Percentiles rank a stretch among this genome's conserved stretches.
These are phyloP conservation scores for Neurospora sp. DNA, from an alignment of 495 filamentous ascomycete species.

Conservation along the genomic window DNA sequence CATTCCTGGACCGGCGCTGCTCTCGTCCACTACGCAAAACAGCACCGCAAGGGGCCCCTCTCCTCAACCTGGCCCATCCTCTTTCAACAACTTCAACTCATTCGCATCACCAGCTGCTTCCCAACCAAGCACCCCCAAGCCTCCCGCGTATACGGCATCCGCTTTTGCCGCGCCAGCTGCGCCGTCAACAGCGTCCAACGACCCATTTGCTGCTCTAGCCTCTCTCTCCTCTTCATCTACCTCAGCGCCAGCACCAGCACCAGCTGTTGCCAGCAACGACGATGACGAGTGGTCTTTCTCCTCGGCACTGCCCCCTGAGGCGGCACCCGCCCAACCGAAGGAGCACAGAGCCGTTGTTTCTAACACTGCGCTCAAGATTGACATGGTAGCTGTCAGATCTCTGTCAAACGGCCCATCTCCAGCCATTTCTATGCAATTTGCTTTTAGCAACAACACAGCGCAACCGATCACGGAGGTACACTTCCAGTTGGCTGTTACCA, in stretches of 20 bases:
- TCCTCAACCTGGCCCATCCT: conserved; percentile 23
- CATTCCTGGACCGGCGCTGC: conserved; percentile 43
- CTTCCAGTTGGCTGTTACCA: conserved; percentile 88
- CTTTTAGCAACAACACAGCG: conserved; percentile 70
- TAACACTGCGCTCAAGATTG: conserved; percentile 40
- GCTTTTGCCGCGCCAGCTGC: conserved; percentile 29
- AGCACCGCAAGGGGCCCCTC: conserved; percentile 38
- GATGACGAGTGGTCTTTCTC: conserved; percentile 94
- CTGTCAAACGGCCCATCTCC: conserved; percentile 36
- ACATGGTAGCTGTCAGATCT: conserved; percentile 36
- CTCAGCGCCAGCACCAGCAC: conserved; percentile 20
- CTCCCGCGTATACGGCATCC: conserved; percentile 19
- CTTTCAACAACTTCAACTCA: conserved; percentile 54
- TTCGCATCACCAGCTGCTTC: conserved; percentile 35
- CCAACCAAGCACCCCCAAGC: conserved; percentile 40
- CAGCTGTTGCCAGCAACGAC: conserved; percentile 36
- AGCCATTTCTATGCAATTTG: conserved; percentile 49
- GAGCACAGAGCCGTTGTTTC: conserved; percentile 39
- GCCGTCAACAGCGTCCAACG: conserved; percentile 31
- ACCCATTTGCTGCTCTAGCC: conserved; percentile 65
- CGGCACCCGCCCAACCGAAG: conserved; percentile 25
- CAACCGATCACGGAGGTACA: conserved; percentile 68
- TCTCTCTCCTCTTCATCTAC: conserved; percentile 35
- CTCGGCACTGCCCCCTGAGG: conserved; percentile 68
- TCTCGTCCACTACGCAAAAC: conserved; percentile 53